Conservation (phyloP, 2,329 filamentous ascomycete species). For the Apiospora rasikravindrae region DNA sequence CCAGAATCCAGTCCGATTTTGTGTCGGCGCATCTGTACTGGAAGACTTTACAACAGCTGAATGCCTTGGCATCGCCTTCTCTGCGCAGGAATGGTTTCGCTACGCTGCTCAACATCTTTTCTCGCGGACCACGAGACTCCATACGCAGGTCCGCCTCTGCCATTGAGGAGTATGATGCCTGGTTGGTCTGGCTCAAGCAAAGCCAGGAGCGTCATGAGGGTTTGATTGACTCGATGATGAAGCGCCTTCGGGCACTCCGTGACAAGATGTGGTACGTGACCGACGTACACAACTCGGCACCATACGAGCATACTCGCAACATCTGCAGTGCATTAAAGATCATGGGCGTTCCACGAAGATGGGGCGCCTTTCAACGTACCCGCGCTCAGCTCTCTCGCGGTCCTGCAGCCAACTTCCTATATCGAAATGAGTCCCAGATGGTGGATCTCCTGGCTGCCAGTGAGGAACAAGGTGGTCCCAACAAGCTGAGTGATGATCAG, state of each 20-base stretch:
- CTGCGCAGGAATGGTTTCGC: constrained; percentile 72
- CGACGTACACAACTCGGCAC: constrained; percentile 87
- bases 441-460: constrained; percentile 85
- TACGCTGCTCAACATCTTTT: constrained; percentile 75
- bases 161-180: constrained; percentile 79
- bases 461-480: constrained; percentile 85
- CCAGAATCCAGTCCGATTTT: constrained; percentile 80
- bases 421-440: constrained; percentile 82
- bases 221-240: constrained; percentile 76
- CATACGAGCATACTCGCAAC: constrained; percentile 85
- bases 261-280: constrained; percentile 99
- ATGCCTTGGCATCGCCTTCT: constrained; percentile 63
- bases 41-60: constrained; percentile 78
- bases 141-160: constrained; percentile 73
- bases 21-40: constrained; percentile 85
- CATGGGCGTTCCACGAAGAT: constrained; percentile 75
- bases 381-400: constrained; percentile 54
- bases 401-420: constrained; percentile 67
- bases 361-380: constrained; percentile 56
- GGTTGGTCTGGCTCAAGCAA: constrained; percentile 83
- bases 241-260: constrained; percentile 73
- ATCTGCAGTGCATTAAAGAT: constrained; percentile 87
- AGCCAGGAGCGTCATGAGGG: constrained; percentile 79
- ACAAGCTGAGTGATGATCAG: constrained; percentile 96
- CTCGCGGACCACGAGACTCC: constrained; percentile 71